phyloP scores from a whole-genome alignment of 2,329 filamentous ascomycete genomes.

The Arachnopeziza araneosa region DNA sequence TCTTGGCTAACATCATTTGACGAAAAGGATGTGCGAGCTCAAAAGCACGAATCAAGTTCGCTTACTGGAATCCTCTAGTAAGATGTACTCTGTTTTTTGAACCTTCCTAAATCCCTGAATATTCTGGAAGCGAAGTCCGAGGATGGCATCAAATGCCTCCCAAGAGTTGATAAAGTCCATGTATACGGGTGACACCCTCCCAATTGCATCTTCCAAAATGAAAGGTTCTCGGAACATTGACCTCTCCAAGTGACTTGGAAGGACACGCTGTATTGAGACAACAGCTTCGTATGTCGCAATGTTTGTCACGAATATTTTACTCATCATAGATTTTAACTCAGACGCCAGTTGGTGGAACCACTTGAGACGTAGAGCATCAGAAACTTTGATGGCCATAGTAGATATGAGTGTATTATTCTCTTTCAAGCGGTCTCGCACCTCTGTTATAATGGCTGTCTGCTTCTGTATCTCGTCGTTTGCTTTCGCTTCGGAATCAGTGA shows the following conservation, averaged over 20 bases:
- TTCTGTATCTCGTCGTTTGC: background rate
- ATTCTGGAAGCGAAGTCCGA: background rate
- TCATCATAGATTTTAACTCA: background rate
- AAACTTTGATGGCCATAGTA: background rate
- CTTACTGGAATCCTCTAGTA: too few relatives aligned
- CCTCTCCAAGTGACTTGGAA: background rate
- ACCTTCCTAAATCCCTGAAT: background rate
- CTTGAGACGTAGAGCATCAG: slow-evolving; percentile 6
- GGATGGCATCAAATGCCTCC: background rate
- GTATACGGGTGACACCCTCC: background rate
- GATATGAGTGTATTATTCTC: slow-evolving; percentile 1
- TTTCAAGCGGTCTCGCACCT: background rate
- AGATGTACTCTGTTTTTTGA: slow-evolving; percentile 3
- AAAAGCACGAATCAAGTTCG: background rate
- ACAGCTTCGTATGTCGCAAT: background rate
- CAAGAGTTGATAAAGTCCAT: background rate
- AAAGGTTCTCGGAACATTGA: background rate
- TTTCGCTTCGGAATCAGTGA: background rate
- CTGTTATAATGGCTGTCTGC: background rate
- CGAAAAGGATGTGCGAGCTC: background rate
- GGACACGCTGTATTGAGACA: background rate
- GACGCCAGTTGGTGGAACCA: slow-evolving; percentile 4
- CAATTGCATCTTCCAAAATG: background rate
- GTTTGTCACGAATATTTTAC: background rate
- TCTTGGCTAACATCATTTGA: too few relatives aligned